Evolutionary conservation across 768 basidiomycete species (phyloP), one percentile per base, ranked within the genome.

Genomic region (Myochromella boudieri): DNA sequence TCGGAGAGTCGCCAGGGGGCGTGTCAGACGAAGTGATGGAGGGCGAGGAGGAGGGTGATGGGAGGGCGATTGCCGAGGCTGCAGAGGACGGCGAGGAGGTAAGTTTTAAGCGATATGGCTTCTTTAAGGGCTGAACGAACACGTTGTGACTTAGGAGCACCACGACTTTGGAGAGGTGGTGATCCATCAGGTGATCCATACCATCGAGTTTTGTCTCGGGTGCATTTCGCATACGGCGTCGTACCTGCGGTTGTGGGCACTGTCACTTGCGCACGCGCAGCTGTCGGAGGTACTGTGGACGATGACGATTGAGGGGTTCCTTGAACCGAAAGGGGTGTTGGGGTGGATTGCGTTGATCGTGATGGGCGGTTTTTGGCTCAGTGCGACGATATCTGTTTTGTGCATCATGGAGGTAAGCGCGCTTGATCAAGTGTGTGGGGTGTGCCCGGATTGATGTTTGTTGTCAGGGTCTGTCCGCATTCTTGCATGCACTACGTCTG

Each of bases 201-300:
- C 94, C 20, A 97, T 99, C 68, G 97, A 99, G 71, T 99, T 98
- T 70, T 99, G 97, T 64, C 82, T 99, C 26, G 97, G 95, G 6
- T 97, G 95, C 67, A 97, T 97, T 60, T 98, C 95, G 53, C 95
- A 97, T 67, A 98, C 95, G 1, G 91, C 91, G 10, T 92, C 89
- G 12, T 91, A 91, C 67, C 80, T 93, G 38, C 88, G 95, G 63
- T 76, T 99, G 29, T 98, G 95, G 95, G 97, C 97, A 15, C 80
- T 99, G 6, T 99, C 97, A 20, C 80, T 99, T 42, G 97, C 97
- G 9, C 97, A 99, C 69, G 93, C 97, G 15, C 97, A 98, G 68
- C 75, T 99, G 14, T 95, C 93, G 29, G 94, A 94, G 66, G 93
- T 95, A 44, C 71, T 95, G 48, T 95, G 92, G 90, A 62, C 64